phyloP scores from a whole-genome alignment of 805 yeast genomes.

The Saccharomycopsis sp. region DNA sequence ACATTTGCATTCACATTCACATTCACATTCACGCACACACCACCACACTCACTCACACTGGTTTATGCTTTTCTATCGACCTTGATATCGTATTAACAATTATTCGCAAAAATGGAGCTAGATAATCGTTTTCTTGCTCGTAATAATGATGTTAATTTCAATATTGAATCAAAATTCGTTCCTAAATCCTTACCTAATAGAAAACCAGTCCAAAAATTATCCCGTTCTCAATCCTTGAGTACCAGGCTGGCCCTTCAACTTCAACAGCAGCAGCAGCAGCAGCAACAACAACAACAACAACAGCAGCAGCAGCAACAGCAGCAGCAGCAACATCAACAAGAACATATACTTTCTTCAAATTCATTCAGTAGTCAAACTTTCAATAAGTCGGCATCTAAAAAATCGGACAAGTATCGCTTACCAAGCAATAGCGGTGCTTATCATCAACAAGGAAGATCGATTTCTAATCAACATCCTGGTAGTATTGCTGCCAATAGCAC shows the following conservation, averaged over 20 bases:
- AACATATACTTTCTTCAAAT: too few relatives aligned
- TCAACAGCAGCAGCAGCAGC: background rate
- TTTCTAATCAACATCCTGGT: too few relatives aligned
- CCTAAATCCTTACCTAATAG: constrained; percentile 16
- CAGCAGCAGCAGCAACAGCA: background rate
- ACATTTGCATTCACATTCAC: too few relatives aligned
- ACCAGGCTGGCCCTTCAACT: background rate
- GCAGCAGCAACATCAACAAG: background rate
- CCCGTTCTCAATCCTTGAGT: background rate
- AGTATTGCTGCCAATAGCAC: too few relatives aligned
- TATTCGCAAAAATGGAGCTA: constrained; percentile 11
- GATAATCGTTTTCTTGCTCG: constrained; percentile 15
- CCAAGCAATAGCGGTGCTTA: background rate
- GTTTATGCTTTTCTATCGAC: too few relatives aligned
- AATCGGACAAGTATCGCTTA: background rate
- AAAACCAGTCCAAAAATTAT: constrained; percentile 7
- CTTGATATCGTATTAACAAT: too few relatives aligned
- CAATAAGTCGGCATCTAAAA: background rate
- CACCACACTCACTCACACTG: background rate
- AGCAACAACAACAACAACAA: background rate
- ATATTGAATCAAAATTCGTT: constrained; percentile 10
- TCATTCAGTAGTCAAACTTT: background rate
- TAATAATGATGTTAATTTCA: constrained; percentile 11
- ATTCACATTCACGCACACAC: too few relatives aligned
- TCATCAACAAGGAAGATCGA: too few relatives aligned